Conservation (phyloP, 352 stramenopile species). For the Pythium chondricola region DNA sequence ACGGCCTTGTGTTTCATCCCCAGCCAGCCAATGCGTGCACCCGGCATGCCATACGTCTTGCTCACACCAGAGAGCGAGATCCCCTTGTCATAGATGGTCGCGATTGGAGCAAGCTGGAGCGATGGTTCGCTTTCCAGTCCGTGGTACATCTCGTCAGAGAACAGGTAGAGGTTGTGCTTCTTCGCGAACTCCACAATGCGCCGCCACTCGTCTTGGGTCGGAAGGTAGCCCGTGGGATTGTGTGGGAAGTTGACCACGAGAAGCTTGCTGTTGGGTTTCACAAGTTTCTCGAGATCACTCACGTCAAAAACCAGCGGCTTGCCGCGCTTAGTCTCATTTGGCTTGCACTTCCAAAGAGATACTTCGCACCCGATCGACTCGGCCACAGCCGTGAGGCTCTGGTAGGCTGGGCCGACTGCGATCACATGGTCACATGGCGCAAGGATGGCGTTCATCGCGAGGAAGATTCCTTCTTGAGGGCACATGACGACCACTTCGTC, state of each 20-base stretch:
- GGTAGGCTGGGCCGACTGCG: conserved; percentile 38
- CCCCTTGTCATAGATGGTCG: conserved; percentile 35
- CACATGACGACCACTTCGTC: conserved; percentile 31
- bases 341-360: conserved; percentile 26
- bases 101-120: conserved; percentile 23
- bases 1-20: conserved; percentile 28
- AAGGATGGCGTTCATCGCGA: conserved; percentile 42
- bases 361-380: conserved; percentile 31
- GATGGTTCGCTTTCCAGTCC: conserved; percentile 25
- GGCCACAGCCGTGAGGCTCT: conserved; percentile 36
- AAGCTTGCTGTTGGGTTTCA: conserved; percentile 46
- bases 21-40: conserved; percentile 57
- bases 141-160: conserved; percentile 71
- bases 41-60: conserved; percentile 49
- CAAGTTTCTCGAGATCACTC: conserved; percentile 26
- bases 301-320: conserved; percentile 30
- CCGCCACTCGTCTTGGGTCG: conserved; percentile 26
- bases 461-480: conserved; percentile 60
- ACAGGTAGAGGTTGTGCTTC: conserved; percentile 35
- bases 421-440: conserved; percentile 44
- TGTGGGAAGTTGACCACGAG: conserved; percentile 74
- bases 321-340: conserved; percentile 5
- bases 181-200: conserved; percentile 34
- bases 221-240: conserved; percentile 57
- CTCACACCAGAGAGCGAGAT: conserved; percentile 50